phyloP scores from a whole-genome alignment of 768 basidiomycete genomes.

The Lactifluus rugatus region DNA sequence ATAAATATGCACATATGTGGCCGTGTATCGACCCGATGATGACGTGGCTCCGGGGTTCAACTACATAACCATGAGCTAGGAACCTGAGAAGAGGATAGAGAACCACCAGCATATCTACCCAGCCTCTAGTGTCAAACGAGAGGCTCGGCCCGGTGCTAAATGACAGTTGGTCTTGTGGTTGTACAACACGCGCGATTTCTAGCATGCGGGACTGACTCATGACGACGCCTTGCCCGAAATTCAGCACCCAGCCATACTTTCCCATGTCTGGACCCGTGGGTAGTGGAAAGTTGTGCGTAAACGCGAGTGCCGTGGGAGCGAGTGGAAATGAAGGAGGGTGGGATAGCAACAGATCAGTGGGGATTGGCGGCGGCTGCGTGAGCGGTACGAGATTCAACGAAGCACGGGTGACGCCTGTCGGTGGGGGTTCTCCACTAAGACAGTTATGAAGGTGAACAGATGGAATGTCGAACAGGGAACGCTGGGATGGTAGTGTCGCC shows the following conservation, averaged over 20 bases:
- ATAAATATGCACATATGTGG: constrained; percentile 47
- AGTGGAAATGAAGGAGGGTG: constrained; percentile 48
- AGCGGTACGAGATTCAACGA: constrained; percentile 38
- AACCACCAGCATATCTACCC: constrained; percentile 53
- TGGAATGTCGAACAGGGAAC: constrained; percentile 41
- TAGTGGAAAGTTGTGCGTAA: constrained; percentile 47
- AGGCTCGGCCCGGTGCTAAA: constrained; percentile 34
- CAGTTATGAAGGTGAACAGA: constrained; percentile 37
- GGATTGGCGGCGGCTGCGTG: constrained; percentile 27
- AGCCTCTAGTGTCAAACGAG: constrained; percentile 44
- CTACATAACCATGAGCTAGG: constrained; percentile 27
- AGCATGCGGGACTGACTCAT: constrained; percentile 67
- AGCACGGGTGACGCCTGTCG: constrained; percentile 46
- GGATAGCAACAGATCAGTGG: constrained; percentile 22
- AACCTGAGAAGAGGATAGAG: not conserved
- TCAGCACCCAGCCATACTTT: constrained; percentile 50
- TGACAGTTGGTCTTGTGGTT: constrained; percentile 43
- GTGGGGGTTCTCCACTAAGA: constrained; percentile 30
- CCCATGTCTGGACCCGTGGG: constrained; percentile 25
- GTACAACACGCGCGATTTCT: constrained; percentile 57
- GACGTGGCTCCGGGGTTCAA: constrained; percentile 39
- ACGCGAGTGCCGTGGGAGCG: constrained; percentile 33
- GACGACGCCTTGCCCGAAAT: constrained; percentile 66
- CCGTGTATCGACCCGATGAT: constrained; percentile 55
- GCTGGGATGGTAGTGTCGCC: constrained; percentile 21